Percentiles rank a stretch among this genome's conserved stretches.
Conservation (phyloP, 208 protist species). For the Leptomonas pyrrhocoris region DNA sequence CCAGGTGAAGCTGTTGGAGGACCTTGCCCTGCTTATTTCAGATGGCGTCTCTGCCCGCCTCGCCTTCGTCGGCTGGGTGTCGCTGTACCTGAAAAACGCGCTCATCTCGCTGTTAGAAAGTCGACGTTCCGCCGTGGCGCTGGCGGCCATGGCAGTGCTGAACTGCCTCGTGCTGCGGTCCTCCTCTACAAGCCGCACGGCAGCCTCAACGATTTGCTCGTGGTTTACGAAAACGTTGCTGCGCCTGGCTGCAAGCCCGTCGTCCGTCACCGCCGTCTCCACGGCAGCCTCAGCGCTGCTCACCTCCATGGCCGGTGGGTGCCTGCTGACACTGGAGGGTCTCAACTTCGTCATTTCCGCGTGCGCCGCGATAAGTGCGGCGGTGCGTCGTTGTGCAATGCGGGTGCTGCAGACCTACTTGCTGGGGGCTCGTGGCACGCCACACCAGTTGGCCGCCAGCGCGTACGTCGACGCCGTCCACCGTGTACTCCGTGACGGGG, state of each 20-base stretch:
- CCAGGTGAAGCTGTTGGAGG: slow-evolving; percentile 36
- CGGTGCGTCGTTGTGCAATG: slow-evolving; percentile 45
- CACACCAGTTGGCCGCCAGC: slow-evolving; percentile 31
- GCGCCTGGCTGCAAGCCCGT: slow-evolving; percentile 38
- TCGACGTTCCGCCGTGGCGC: slow-evolving; percentile 29
- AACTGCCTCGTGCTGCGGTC: background rate
- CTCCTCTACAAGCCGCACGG: slow-evolving; percentile 2
- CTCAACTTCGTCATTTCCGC: slow-evolving; percentile 46
- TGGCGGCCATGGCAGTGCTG: slow-evolving; percentile 26
- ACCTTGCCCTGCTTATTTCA: slow-evolving; percentile 31
- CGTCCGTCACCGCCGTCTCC: slow-evolving; percentile 21
- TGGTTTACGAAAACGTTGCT: slow-evolving; percentile 62
- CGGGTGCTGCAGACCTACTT: slow-evolving; percentile 41
- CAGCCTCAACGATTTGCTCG: slow-evolving; percentile 26
- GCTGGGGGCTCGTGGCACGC: slow-evolving; percentile 43
- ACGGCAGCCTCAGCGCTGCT: slow-evolving; percentile 37
- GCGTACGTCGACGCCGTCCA: slow-evolving; percentile 42
- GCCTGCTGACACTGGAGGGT: slow-evolving; percentile 50
- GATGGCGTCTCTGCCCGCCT: slow-evolving; percentile 34
- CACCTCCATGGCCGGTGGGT: slow-evolving; percentile 26
- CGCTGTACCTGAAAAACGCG: slow-evolving; percentile 50
- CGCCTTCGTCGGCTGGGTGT: slow-evolving; percentile 42
- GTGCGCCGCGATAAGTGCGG: slow-evolving; percentile 32
- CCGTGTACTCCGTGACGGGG: slow-evolving; percentile 37
- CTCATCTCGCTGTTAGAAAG: slow-evolving; percentile 52